phyloP scores from a whole-genome alignment of 371 early-diverging fungal species.

The Apophysomyces ossiformis region DNA sequence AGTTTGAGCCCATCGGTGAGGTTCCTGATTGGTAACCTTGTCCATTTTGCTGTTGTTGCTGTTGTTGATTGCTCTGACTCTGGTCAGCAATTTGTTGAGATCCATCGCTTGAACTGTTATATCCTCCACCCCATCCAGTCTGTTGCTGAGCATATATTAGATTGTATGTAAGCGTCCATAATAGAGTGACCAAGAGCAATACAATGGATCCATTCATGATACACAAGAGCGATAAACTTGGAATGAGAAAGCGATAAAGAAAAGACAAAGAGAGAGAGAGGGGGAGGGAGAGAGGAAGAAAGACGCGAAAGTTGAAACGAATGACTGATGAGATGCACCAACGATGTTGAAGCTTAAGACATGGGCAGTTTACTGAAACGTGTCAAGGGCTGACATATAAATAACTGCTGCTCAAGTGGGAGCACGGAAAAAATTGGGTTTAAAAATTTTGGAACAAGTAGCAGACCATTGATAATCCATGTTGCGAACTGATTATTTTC shows the following conservation, averaged over 20 bases:
- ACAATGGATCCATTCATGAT: too few relatives aligned
- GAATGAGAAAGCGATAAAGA: neutral
- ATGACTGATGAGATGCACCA: neutral
- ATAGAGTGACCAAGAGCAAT: too few relatives aligned
- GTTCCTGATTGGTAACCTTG: neutral
- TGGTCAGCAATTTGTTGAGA: too few relatives aligned
- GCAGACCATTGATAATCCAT: too few relatives aligned
- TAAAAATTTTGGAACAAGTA: neutral
- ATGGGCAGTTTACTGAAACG: neutral
- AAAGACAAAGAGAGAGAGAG: neutral
- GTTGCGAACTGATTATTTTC: too few relatives aligned
- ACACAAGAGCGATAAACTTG: neutral
- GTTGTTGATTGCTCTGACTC: too few relatives aligned
- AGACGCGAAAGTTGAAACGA: neutral
- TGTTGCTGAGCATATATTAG: neutral
- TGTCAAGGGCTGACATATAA: neutral
- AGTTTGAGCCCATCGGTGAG: neutral
- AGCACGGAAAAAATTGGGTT: conserved; percentile 1
- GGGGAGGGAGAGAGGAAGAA: neutral
- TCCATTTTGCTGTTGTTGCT: neutral
- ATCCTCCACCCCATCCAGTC: too few relatives aligned
- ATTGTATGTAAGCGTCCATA: too few relatives aligned
- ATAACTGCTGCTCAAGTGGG: neutral
- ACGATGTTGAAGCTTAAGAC: neutral
- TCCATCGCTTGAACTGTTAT: too few relatives aligned